These are phyloP conservation scores for Wallemia ichthyophaga DNA, from an alignment of 1,284 basidiomycete species.

Conservation along the genomic window DNA sequence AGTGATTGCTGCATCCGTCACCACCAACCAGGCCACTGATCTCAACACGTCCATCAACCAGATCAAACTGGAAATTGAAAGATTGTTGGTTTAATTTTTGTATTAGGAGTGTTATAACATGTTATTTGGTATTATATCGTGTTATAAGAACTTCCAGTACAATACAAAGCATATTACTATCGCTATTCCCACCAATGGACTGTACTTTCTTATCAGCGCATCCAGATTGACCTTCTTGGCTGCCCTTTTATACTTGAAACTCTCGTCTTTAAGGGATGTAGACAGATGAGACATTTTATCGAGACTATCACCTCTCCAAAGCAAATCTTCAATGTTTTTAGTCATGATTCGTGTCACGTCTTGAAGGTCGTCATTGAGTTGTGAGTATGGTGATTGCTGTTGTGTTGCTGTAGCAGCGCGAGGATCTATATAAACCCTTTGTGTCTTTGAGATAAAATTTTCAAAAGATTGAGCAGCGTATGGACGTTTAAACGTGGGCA, in stretches of 20 bases:
- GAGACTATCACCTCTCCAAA: slow-evolving; percentile 89
- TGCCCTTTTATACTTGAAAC: slow-evolving; percentile 86
- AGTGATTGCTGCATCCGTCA: slow-evolving; percentile 82
- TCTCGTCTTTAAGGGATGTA: slow-evolving; percentile 86
- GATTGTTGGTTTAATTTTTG: slow-evolving; percentile 4
- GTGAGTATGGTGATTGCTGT: slow-evolving; percentile 9
- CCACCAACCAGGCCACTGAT: slow-evolving; percentile 82
- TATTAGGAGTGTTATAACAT: too few relatives aligned
- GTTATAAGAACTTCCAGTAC: slow-evolving; percentile 54
- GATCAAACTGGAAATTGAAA: slow-evolving; percentile 27
- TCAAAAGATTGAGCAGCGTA: slow-evolving; percentile 78
- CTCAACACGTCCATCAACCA: slow-evolving; percentile 66
- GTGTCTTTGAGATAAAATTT: slow-evolving; percentile 38
- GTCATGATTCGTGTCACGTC: slow-evolving; percentile 99
- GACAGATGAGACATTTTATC: slow-evolving; percentile 94
- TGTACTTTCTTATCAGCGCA: slow-evolving; percentile 81
- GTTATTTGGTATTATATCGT: too few relatives aligned
- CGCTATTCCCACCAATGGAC: slow-evolving; percentile 50
- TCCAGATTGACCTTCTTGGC: slow-evolving; percentile 81
- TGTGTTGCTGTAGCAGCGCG: slow-evolving; percentile 29
- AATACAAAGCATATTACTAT: slow-evolving; percentile 58
- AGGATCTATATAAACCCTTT: slow-evolving; percentile 75
- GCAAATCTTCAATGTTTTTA: slow-evolving; percentile 99
- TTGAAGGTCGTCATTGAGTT: slow-evolving; percentile 78
- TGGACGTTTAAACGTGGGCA: slow-evolving; percentile 53